Base-by-base conservation (phyloP, 352 stramenopile genomes). In the Globisporangium mamillatum region DNA sequence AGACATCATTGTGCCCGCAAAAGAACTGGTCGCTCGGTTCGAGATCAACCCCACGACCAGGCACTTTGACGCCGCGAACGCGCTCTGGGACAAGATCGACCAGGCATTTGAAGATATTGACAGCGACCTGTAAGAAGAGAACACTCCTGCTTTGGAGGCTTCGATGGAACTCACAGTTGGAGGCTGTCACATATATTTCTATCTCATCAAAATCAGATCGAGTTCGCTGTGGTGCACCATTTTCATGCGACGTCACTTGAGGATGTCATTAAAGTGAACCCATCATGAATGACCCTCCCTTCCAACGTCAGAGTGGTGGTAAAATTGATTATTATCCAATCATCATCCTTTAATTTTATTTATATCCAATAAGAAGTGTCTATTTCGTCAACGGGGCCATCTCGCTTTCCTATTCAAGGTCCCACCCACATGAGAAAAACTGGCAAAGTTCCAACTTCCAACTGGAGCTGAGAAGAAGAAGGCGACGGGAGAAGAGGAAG, bases 41-140 rank as follows among this genome's bases (percentile, higher is more conserved):
- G 80, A 90, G 46, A 75, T 92, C 59, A 72, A 86, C 60, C 68
- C 78, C 6, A 53, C 75, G n/a, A 72, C 70, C n/a, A 75, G 84
- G 52, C 68, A 80, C 52, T 93, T 93, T 66, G 69, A 73, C 14
- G 77, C 74, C 14, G 83, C 83, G 8, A 93, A 92, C 24, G 65
- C 75, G 52, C 69, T 93, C 2, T 93, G 85, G 85, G 77, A 89
- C 66, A 76, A 77, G 64, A 90, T 93, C 63, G 83, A 93, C 55
- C 74, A 81, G 22, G 80, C 79, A 0, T 93, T 91, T 57, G 81
- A 84, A 52, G 80, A 84, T 56, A 75, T 83, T 20, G 78, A 90
- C 68, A 74, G 55, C 50, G 78, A 82, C 14, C 66, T 85, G 46
- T 91, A 84, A 46, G 38, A 44, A 44, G 18, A 36, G 18, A 14